Evolutionary conservation across 768 basidiomycete genomes (phyloP).

Genomic region (Myochromella boudieri): DNA sequence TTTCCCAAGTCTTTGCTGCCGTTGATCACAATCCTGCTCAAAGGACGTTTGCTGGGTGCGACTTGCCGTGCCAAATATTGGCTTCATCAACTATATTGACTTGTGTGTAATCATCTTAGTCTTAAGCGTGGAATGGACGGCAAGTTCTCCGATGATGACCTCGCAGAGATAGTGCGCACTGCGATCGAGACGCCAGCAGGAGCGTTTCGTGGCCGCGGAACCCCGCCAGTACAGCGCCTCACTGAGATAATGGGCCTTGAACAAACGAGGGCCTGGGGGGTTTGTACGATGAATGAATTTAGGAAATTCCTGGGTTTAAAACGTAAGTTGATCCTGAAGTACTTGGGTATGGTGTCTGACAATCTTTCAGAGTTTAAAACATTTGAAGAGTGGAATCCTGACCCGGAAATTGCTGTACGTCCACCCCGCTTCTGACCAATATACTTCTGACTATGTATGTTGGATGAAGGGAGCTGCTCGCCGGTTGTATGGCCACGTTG

Average conservation of each 20-base stretch:
- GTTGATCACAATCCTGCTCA: slow-evolving; percentile 25
- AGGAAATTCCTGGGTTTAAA: slow-evolving; percentile 48
- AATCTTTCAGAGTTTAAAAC: slow-evolving; percentile 33
- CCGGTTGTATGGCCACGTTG: slow-evolving; percentile 31
- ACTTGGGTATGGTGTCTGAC: not conserved
- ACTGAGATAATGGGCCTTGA: slow-evolving; percentile 58
- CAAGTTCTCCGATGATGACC: slow-evolving; percentile 50
- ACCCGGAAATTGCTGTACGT: slow-evolving; percentile 42
- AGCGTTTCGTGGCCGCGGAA: slow-evolving; percentile 47
- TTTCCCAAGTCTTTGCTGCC: slow-evolving; percentile 17
- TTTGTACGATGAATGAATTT: slow-evolving; percentile 59
- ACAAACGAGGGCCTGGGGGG: slow-evolving; percentile 55
- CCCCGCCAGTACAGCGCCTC: slow-evolving; percentile 44
- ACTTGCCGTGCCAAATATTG: not conserved
- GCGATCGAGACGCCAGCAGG: slow-evolving; percentile 47
- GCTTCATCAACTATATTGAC: not conserved
- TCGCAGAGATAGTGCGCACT: slow-evolving; percentile 45
- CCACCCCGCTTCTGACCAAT: not conserved
- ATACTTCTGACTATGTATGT: not conserved
- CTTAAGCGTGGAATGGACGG: slow-evolving; percentile 45
- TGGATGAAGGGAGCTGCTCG: slow-evolving; percentile 22
- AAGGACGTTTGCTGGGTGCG: slow-evolving; percentile 47
- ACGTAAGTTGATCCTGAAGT: slow-evolving; percentile 23
- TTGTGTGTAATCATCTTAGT: slow-evolving; percentile 23
- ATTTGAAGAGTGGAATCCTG: slow-evolving; percentile 58